Evolutionary conservation across 192 early-diverging fungal species (phyloP), one percentile per base, ranked within the genome.

Genomic region (Backusella australiensis): DNA sequence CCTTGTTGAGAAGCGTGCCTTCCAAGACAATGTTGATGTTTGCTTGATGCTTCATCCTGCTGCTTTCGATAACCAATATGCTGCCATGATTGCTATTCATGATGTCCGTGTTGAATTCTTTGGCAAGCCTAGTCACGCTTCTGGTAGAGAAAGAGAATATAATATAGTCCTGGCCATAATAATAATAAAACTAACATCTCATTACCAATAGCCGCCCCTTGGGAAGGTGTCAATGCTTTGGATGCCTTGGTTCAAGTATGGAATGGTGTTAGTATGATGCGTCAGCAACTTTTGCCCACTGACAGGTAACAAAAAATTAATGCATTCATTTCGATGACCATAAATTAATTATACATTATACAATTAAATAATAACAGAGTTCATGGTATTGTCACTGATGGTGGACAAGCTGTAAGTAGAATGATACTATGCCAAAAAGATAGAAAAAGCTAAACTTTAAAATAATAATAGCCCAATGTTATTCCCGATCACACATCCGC

Each of bases 1-100:
- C 2, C 82, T 96, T 75, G 84, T 92, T 34, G 73, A 93, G 36
- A 78, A 83, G 8, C 91, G 92, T 1, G 91, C 90, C 5, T 95
- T 95, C 83, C 84, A 92, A 34, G 86, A 86, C 75, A 79, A 80
- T 49, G 77, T 89, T 35, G 93, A 94, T 73, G 79, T 91, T 9
- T 89, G 92, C 73, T 78, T 96, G 84, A 96, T 96, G 94, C 78
- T 90, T 42, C 95, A 96, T 83, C 94, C 95, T 23, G 77, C 88
- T 52, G 76, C 85, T 70, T 52, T 74, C 23, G 86, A 90, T 74
- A 44, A 83, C 59, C 81, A 88, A 67, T 89, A 87, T 80, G 68
- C 70, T 38, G 78, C 63, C 5, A 77, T 86, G 72, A 71, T 83
- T 66, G 82, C 82, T 23, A 67, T 83, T 67, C 65, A 80, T 32